Evolutionary conservation across 2,329 filamentous ascomycete genomes (phyloP).

Genomic region (Xylaria sp.): DNA sequence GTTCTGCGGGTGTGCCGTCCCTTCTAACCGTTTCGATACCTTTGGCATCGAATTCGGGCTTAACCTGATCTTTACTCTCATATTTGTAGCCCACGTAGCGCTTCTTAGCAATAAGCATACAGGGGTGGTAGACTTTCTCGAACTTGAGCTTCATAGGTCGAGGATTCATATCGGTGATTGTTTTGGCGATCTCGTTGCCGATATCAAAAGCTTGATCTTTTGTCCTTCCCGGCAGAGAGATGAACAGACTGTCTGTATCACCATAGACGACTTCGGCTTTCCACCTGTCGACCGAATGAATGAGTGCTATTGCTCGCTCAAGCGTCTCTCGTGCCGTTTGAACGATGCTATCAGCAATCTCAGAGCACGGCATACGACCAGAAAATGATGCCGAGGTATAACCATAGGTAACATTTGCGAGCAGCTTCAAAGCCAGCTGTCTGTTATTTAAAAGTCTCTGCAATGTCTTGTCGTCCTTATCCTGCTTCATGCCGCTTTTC

Average conservation of each 20-base stretch:
- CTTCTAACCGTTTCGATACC: conserved; percentile 95
- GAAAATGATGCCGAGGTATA: conserved; percentile 97
- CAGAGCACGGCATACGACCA: conserved; percentile 93
- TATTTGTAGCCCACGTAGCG: conserved; percentile 98
- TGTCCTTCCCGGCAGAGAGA: conserved; percentile 81
- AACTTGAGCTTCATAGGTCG: conserved; percentile 93
- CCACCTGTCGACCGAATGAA: conserved; percentile 84
- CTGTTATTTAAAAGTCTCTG: conserved; percentile 89
- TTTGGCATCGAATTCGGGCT: conserved; percentile 93
- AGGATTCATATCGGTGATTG: conserved; percentile 84
- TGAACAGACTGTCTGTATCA: conserved; percentile 92
- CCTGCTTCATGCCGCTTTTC: conserved; percentile 91
- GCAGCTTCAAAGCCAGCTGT: conserved; percentile 87
- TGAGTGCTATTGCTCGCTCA: conserved; percentile 86
- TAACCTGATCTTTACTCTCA: conserved; percentile 66
- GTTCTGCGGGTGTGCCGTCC: conserved; percentile 90
- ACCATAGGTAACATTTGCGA: conserved; percentile 98
- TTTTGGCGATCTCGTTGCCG: conserved; percentile 83
- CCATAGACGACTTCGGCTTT: conserved; percentile 96
- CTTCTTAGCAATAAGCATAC: conserved; percentile 91
- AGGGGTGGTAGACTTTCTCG: conserved; percentile 96
- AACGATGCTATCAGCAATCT: conserved; percentile 97
- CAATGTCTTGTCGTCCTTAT: conserved; percentile 79
- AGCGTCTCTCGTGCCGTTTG: conserved; percentile 92
- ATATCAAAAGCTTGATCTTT: conserved; percentile 86